Conservation (phyloP, 768 basidiomycete genomes). For the Melanogaster broomeanus region DNA sequence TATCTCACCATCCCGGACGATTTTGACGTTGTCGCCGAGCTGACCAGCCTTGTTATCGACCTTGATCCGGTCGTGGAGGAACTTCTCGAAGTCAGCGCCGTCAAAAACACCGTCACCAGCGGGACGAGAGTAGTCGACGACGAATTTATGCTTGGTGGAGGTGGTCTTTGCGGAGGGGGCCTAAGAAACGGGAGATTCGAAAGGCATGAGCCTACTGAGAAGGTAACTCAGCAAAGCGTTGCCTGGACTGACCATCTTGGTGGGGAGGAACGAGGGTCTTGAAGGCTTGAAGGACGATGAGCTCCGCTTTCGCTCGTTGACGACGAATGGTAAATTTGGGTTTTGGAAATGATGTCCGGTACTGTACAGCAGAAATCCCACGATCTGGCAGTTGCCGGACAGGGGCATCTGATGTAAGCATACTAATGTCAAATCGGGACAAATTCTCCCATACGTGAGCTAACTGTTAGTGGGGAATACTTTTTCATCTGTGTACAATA, state of each 20-base stretch:
- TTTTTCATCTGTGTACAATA: conserved; percentile 2
- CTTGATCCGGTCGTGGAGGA: conserved; percentile 92
- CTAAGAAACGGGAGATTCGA: conserved; percentile 41
- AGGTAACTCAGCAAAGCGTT: conserved; percentile 86
- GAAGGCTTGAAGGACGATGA: conserved; percentile 22
- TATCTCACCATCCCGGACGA: conserved; percentile 74
- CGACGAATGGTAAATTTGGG: conserved; percentile 4
- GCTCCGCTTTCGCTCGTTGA: background rate
- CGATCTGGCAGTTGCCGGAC: conserved; percentile 5
- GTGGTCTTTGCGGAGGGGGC: conserved; percentile 54
- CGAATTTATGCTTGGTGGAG: conserved; percentile 72
- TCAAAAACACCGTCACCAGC: conserved; percentile 65
- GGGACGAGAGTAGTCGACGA: conserved; percentile 85
- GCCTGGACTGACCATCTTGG: conserved; percentile 75
- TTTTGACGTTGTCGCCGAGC: conserved; percentile 87
- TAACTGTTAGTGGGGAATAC: too few relatives aligned
- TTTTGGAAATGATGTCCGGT: conserved; percentile 26
- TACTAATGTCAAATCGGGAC: conserved; percentile 3
- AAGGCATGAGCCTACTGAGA: conserved; percentile 87
- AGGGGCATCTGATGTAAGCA: conserved; percentile 10
- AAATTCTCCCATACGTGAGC: conserved; percentile 7
- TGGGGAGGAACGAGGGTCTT: conserved; percentile 22
- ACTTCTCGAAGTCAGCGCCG: conserved; percentile 77
- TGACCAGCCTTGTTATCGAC: conserved; percentile 91
- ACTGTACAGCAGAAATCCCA: conserved; percentile 54